Evolutionary conservation across 2,329 filamentous ascomycete species (phyloP).

Genomic region (Trichoderma citrinoviride): DNA sequence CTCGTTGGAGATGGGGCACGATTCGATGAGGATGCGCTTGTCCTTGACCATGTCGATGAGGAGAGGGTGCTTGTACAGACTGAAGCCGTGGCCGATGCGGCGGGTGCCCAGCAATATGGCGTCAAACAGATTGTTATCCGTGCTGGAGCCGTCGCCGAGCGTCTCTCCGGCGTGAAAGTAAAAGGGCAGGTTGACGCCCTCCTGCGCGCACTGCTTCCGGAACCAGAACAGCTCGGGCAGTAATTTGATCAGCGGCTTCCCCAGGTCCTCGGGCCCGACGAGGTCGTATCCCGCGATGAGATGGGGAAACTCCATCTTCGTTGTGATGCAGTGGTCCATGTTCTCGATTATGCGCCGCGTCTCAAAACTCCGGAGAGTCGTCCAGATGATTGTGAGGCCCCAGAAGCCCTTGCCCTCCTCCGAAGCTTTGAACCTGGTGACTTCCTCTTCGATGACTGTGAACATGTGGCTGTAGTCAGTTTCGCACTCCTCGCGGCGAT

Average conservation of each 20-base stretch:
- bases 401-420: constrained; percentile 74
- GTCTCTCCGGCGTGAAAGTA: constrained; percentile 95
- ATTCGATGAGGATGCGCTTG: constrained; percentile 82
- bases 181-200: constrained; percentile 81
- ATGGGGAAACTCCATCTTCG: constrained; percentile 75
- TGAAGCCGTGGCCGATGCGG: constrained; percentile 86
- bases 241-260: constrained; percentile 71
- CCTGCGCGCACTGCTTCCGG: constrained; percentile 75
- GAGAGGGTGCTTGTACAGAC: constrained; percentile 86
- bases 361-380: constrained; percentile 62
- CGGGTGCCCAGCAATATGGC: constrained; percentile 82
- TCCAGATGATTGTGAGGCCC: constrained; percentile 85
- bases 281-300: constrained; percentile 85
- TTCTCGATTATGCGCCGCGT: constrained; percentile 67
- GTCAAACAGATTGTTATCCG: constrained; percentile 83
- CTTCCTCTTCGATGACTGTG: constrained; percentile 70
- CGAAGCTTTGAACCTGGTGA: constrained; percentile 69
- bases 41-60: constrained; percentile 87
- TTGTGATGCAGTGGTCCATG: constrained; percentile 84
- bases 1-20: constrained; percentile 89
- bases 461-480: constrained; percentile 68
- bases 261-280: constrained; percentile 81
- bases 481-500: constrained; percentile 64
- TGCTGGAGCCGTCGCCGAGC: constrained; percentile 68
- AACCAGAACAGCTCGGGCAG: constrained; percentile 92